These are phyloP conservation scores for Pachysandra terminalis DNA, from an alignment of 164 flowering plant genomes.

Conservation along the genomic window DNA sequence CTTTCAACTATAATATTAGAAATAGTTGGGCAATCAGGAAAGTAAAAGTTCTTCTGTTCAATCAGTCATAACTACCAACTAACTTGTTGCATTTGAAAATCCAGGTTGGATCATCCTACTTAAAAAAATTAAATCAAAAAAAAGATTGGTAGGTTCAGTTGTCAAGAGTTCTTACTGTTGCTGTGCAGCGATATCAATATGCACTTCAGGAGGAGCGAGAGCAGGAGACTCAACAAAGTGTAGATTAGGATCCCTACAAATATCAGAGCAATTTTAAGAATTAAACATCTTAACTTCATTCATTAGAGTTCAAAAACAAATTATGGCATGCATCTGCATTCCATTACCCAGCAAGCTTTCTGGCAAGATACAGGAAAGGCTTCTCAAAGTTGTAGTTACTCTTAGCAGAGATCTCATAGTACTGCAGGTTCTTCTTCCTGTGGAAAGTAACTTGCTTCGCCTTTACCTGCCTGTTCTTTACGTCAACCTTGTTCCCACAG, in stretches of 20 bases:
- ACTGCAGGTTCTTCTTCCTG: constrained; percentile 68
- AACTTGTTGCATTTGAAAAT: no score
- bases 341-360: constrained; percentile 64
- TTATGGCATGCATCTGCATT: no score
- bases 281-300: not conserved
- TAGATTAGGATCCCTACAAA: constrained; percentile 42
- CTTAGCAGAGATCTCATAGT: constrained; percentile 70
- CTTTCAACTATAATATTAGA: no score
- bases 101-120: not conserved
- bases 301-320: no score
- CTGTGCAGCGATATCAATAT: constrained; percentile 51
- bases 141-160: not conserved
- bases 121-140: not conserved
- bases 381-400: constrained; percentile 71
- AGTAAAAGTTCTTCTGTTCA: no score
- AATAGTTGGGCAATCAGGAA: no score
- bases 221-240: constrained; percentile 67
- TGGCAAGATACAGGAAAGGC: constrained; percentile 66
- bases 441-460: constrained; percentile 71
- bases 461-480: constrained; percentile 65
- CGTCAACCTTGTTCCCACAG: constrained; percentile 76
- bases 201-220: constrained; percentile 69
- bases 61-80: no score
- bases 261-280: not conserved
- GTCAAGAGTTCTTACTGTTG: constrained; percentile 32